These are phyloP conservation scores for Eustoma russellianum DNA, from an alignment of 257 asterid species.

Conservation along the genomic window DNA sequence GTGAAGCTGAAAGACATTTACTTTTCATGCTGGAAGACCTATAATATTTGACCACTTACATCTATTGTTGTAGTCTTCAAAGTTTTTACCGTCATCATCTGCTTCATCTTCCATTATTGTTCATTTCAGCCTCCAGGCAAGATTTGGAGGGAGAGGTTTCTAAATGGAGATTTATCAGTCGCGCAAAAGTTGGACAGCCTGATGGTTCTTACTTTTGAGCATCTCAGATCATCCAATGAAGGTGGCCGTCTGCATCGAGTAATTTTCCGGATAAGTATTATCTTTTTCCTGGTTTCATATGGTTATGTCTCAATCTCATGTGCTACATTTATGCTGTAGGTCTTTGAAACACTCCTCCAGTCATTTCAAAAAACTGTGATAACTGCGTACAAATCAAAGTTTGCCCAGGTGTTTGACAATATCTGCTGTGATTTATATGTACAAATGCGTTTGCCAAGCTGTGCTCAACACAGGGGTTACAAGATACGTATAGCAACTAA, in stretches of 20 bases:
- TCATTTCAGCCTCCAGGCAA: slow-evolving; percentile 55
- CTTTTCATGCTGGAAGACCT: no score
- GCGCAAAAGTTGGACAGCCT: slow-evolving; percentile 76
- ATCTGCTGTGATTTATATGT: background rate
- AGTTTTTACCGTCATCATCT: background rate
- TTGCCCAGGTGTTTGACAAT: slow-evolving; percentile 63
- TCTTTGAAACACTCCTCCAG: slow-evolving; percentile 67
- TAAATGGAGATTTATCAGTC: slow-evolving; percentile 32
- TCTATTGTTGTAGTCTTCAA: background rate
- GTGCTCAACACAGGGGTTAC: background rate
- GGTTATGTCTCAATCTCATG: slow-evolving; percentile 1
- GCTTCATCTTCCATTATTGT: slow-evolving; percentile 8
- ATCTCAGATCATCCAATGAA: slow-evolving; percentile 51
- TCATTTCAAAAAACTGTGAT: slow-evolving; percentile 77
- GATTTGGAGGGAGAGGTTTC: slow-evolving; percentile 37
- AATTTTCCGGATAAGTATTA: slow-evolving; percentile 3
- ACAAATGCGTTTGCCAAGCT: background rate
- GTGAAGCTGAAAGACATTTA: no score
- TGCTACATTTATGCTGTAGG: slow-evolving; percentile 32
- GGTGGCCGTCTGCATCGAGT: slow-evolving; percentile 59
- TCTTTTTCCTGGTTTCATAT: slow-evolving; percentile 4
- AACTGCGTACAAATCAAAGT: slow-evolving; percentile 82
- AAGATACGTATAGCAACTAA: background rate
- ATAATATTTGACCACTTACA: background rate
- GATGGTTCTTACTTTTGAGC: slow-evolving; percentile 71